A percentile compares a stretch with the other conserved stretches of the same genome.
These are phyloP conservation scores for Rubia yunnanensis DNA, from an alignment of 257 asterid species.

Conservation along the genomic window DNA sequence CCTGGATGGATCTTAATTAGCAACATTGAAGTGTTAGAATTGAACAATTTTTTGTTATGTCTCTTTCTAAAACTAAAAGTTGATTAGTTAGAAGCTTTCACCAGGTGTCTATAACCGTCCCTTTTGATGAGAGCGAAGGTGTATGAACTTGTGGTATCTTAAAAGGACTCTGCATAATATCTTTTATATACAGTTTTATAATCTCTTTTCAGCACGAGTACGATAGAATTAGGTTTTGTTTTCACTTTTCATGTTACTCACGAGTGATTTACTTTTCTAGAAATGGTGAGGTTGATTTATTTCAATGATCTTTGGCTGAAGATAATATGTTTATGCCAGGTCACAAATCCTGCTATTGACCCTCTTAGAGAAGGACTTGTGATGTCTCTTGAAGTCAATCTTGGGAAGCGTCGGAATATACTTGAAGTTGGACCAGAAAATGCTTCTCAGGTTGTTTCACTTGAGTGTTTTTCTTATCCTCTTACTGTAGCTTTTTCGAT, in stretches of 20 bases:
- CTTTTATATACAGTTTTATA: background rate
- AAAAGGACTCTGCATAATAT: background rate
- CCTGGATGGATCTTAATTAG: background rate
- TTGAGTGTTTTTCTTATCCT: slow-evolving; percentile 11
- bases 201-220: background rate
- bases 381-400: slow-evolving; percentile 98
- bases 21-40: background rate
- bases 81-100: background rate
- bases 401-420: slow-evolving; percentile 89
- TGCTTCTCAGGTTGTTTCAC: slow-evolving; percentile 72
- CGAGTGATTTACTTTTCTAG: background rate
- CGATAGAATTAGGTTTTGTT: slow-evolving; percentile 2
- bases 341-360: slow-evolving; percentile 98
- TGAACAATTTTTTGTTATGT: background rate
- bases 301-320: slow-evolving; percentile 12
- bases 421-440: slow-evolving; percentile 94
- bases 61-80: background rate
- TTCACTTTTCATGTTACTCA: too few species aligned
- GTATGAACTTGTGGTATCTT: background rate
- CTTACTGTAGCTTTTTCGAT: too few species aligned
- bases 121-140: background rate
- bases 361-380: slow-evolving; percentile 98
- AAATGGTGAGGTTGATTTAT: background rate
- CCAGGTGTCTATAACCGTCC: background rate
- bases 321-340: slow-evolving; percentile 38